These are phyloP conservation scores for Dictyostelium brefeldianum DNA, from an alignment of 78 protist species.

Conservation along the genomic window DNA sequence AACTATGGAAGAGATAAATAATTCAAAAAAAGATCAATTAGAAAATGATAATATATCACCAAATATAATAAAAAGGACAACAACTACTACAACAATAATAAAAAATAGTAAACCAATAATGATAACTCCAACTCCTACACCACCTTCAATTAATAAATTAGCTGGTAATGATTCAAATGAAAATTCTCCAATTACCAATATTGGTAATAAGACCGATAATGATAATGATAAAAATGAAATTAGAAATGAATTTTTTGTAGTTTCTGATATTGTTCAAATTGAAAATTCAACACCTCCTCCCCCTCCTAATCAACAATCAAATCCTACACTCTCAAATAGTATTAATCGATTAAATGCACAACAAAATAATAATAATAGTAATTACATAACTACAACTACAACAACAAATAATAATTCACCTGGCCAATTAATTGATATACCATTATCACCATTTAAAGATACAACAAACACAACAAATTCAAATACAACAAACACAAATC, in stretches of 20 bases:
- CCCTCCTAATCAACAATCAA: not conserved
- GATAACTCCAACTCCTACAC: constrained; percentile 4
- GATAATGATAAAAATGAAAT: not conserved
- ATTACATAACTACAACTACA: not conserved
- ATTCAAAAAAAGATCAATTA: not conserved
- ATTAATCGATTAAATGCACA: not conserved
- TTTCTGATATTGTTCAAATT: not conserved
- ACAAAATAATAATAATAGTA: not conserved
- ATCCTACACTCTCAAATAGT: not conserved
- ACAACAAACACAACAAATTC: not conserved
- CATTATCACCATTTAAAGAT: not conserved
- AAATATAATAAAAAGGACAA: not conserved
- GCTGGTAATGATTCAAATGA: not conserved
- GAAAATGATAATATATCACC: not conserved
- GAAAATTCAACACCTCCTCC: not conserved
- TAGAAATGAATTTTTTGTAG: constrained; percentile 20
- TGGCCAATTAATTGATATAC: not conserved
- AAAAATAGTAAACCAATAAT: constrained; percentile 8
- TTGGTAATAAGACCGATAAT: not conserved
- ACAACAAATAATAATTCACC: not conserved
- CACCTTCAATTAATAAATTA: constrained; percentile 1
- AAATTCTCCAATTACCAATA: not conserved
- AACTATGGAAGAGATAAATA: constrained; percentile 4
- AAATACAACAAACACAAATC: not conserved
- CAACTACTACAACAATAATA: not conserved